These are phyloP conservation scores for Adenanthera pavonina DNA, from an alignment of 306 rosid species.

Conservation along the genomic window DNA sequence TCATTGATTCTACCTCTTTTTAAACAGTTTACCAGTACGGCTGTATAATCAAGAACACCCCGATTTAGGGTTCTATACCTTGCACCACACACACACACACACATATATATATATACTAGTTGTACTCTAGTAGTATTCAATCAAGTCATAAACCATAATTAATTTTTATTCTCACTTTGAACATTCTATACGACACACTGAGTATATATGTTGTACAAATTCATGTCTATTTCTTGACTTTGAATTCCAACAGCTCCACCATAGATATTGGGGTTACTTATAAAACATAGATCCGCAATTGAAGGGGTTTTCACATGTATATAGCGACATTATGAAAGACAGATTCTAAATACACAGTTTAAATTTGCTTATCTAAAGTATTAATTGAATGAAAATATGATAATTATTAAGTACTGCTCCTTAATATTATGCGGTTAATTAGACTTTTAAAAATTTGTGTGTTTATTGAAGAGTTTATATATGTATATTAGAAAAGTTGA, in stretches of 20 bases:
- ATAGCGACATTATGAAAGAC: background rate
- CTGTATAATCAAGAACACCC: background rate
- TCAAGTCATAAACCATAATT: background rate
- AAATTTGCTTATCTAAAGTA: too few species aligned
- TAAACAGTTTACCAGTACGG: background rate
- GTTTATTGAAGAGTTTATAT: too few species aligned
- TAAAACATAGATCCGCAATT: background rate
- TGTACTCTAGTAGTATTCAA: background rate
- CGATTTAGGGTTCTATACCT: background rate
- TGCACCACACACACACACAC: too few species aligned
- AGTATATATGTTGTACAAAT: background rate
- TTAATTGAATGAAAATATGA: too few species aligned
- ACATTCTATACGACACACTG: too few species aligned
- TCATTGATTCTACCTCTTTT: background rate
- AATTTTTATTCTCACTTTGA: background rate
- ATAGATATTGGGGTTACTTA: background rate
- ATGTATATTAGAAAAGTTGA: too few species aligned
- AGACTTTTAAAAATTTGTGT: too few species aligned
- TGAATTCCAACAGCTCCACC: background rate
- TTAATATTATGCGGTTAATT: too few species aligned
- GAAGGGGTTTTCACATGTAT: background rate
- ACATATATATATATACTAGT: background rate
- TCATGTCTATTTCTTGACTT: constrained; percentile 3
- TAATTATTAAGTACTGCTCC: too few species aligned
- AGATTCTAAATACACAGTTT: background rate